Percentiles rank a stretch among this genome's conserved stretches.
phyloP scores from a whole-genome alignment of 2,329 filamentous ascomycete genomes.

The Fusarium lateritium region DNA sequence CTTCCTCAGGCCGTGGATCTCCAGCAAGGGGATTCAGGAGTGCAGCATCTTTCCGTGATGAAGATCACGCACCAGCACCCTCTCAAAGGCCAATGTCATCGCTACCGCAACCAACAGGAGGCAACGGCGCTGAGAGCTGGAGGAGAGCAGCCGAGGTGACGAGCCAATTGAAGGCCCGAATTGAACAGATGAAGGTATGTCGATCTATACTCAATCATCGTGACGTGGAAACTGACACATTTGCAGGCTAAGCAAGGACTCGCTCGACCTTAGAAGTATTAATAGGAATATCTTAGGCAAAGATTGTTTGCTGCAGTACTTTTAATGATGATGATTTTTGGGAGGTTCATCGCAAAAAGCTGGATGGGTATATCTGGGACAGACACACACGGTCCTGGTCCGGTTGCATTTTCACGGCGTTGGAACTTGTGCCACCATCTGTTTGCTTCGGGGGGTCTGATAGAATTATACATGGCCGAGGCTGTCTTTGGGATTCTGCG shows the following conservation, averaged over 20 bases:
- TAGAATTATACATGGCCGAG: constrained; percentile 41
- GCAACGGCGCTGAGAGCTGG: constrained; percentile 82
- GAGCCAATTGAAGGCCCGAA: constrained; percentile 95
- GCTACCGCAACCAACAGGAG: constrained; percentile 54
- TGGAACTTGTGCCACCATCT: constrained; percentile 49
- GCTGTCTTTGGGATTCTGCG: constrained; percentile 45
- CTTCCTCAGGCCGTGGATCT: constrained; percentile 71
- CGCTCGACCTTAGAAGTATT: constrained; percentile 55
- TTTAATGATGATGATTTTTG: constrained; percentile 47
- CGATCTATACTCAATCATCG: accelerated
- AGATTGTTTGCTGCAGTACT: constrained; percentile 29
- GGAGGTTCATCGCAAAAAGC: constrained; percentile 40
- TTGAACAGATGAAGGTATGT: constrained; percentile 95
- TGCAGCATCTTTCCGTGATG: constrained; percentile 52
- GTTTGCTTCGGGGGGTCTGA: constrained; percentile 43
- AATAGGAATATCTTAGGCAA: constrained; percentile 22
- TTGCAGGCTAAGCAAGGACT: constrained; percentile 66
- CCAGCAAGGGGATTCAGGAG: constrained; percentile 70
- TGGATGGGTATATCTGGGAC: constrained; percentile 44
- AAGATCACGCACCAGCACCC: constrained; percentile 52
- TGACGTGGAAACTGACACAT: constrained; percentile 16
- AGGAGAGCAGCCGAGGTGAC: constrained; percentile 97
- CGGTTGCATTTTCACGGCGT: constrained; percentile 51
- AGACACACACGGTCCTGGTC: constrained; percentile 38
- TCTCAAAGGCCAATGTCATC: constrained; percentile 55